Evolutionary conservation across 2,329 filamentous ascomycete genomes (phyloP), one percentile per base, ranked within the genome.

Genomic region (Akanthomyces lecanii): DNA sequence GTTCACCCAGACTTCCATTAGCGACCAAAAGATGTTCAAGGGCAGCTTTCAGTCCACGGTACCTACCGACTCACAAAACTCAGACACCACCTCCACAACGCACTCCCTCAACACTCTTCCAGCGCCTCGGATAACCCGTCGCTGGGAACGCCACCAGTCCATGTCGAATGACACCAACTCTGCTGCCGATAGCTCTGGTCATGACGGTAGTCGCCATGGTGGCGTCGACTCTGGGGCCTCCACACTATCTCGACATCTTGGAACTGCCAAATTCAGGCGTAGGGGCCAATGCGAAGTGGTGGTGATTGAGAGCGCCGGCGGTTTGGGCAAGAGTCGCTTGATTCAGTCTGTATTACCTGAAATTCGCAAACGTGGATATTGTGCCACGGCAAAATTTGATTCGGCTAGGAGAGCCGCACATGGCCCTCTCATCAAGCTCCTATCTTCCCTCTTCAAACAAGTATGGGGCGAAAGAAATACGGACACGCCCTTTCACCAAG

Each of bases 401-500:
- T 83, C 82, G 0, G 82, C 85, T 0, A 79, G 83, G 67, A 81
- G 81, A 67, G 83, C 80, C 10, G 83, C 86, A 4, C 89, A 87
- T 70, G 85, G 85, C 1, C 86, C 86, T 4, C 73, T 89, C 45
- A 78, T 89, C 30, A 87, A 85, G 72, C 74, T 89, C n/a, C 73
- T 89, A 12, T 88, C 85, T 12, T 88, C 85, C 23, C 75, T 89
- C 18, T 88, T 89, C 73, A 85, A 85, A 68, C 86, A 89, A 70
- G 83, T 88, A 3, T 89, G 85, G 79, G 86, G 85, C 1, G 86
- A 89, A 71, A 81, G 82, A 45, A 85, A 88, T 67, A 88, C 86
- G 0, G 84, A 88, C 48, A 88, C 86, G 0, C 76, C 80, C 2
- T 87, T 89, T 62, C 86, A 89, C 65, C 82, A 84, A 67, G 75